Base-by-base conservation (phyloP, 2,329 filamentous ascomycete genomes). In the Keithomyces neogunnii region DNA sequence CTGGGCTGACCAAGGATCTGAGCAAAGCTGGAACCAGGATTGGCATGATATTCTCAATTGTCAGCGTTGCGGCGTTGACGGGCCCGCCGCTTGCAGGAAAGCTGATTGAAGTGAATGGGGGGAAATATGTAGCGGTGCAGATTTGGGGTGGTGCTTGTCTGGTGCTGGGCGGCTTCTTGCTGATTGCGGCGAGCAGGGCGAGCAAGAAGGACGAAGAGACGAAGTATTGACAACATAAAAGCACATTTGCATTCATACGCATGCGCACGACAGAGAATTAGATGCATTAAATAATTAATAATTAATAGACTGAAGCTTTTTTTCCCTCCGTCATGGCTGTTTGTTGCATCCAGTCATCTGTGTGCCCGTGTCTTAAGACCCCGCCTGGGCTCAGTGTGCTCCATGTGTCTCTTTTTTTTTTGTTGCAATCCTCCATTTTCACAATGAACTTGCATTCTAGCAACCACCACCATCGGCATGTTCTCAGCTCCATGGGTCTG, bases 31-130 rank as follows among this genome's bases (percentile, higher is more conserved):
- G 80, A 0, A 75, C 76, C 2, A 66, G 78, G 5, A 79, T 82
- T 55, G 80, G 80, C 48, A 83, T 84, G 80, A 68, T 76, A 1
- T 82, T 83, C 47, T 77, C 75, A 0, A 74, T 81, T 19, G 72
- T 76, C 51, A 79, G 76, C 55, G 72, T 81, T 44, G 73, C 76
- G 0, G 73, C 74, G 3, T 62, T 82, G 43, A 77, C 73, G 1
- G 78, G 78, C 0, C 73, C 76, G n/a, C 77, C 78, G 0, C 69
- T 81, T 40, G 75, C 74, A 0, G 78, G 78, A 0, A 74, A 73
- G 3, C 65, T 81, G 48, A 74, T 81, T 38, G 64, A 69, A 2
- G 66, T 66, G 0, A 60, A 60, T 6, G 68, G 61, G 0, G 77
- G 77, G 0, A 60, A 56, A 5, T 81, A 80, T 53, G 53, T 67